These are phyloP conservation scores for Corymbia citriodora DNA, from an alignment of 441 rosid genomes.

Conservation along the genomic window DNA sequence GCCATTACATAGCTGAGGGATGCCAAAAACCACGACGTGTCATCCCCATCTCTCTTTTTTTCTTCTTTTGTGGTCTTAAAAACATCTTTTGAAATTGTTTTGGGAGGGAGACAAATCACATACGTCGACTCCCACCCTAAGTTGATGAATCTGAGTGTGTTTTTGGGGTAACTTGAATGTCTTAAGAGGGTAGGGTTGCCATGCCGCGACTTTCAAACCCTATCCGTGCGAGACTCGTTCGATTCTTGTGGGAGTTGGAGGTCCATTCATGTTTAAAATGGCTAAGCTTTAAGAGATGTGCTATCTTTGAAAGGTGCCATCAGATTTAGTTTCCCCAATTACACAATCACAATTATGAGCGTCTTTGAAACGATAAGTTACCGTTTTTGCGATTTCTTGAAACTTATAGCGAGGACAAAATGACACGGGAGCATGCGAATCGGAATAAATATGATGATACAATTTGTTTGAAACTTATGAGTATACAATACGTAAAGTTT, in stretches of 20 bases:
- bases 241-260: background rate
- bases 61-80: background rate
- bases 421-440: background rate
- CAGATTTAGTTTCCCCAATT: background rate
- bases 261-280: background rate
- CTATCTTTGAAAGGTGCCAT: background rate
- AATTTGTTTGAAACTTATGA: background rate
- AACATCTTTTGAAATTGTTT: background rate
- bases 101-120: background rate
- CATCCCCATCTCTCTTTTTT: background rate
- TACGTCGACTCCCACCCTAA: background rate
- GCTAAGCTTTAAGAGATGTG: background rate
- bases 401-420: background rate
- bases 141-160: background rate
- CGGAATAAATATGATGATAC: background rate
- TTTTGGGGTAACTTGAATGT: background rate
- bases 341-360: background rate
- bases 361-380: background rate
- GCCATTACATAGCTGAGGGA: background rate
- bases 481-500: background rate
- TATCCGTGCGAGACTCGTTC: background rate
- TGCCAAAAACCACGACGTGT: background rate
- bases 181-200: background rate
- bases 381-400: background rate
- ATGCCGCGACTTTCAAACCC: background rate